These are phyloP conservation scores for Cladophialophora bantiana DNA, from an alignment of 2,329 filamentous ascomycete species.

Conservation along the genomic window DNA sequence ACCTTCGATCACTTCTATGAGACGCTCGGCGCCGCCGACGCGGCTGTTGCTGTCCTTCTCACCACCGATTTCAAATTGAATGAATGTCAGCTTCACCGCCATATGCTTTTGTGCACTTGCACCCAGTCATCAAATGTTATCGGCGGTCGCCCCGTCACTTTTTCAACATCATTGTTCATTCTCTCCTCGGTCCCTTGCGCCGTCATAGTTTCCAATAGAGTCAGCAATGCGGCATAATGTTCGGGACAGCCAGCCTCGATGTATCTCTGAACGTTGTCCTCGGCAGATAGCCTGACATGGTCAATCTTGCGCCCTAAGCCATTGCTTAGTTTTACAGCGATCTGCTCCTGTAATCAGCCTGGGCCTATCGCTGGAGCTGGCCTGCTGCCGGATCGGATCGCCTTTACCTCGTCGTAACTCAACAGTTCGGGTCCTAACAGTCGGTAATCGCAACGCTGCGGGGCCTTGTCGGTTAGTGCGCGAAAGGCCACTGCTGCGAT, in stretches of 20 bases:
- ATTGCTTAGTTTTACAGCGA: constrained; percentile 2
- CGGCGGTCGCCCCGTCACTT: constrained; percentile 47
- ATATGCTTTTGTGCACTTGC: constrained; percentile 10
- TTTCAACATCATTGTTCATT: constrained; percentile 46
- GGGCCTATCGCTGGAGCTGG: neutral
- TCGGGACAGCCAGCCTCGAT: constrained; percentile 4
- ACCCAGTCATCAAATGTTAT: constrained; percentile 41
- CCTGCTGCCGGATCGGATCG: neutral
- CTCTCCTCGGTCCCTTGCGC: constrained; percentile 48
- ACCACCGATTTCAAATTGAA: neutral
- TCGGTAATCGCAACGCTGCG: constrained; percentile 40
- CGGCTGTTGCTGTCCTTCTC: neutral
- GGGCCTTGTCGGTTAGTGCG: constrained; percentile 27
- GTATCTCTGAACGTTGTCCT: constrained; percentile 5
- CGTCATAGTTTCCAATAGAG: constrained; percentile 43
- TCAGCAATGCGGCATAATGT: constrained; percentile 44
- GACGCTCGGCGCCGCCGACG: neutral
- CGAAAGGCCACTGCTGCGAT: constrained; percentile 35
- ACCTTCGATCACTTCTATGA: neutral
- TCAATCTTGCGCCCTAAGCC: constrained; percentile 5
- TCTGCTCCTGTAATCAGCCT: neutral
- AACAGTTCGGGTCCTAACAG: constrained; percentile 50
- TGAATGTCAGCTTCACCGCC: neutral
- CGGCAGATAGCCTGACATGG: constrained; percentile 6
- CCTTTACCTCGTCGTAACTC: constrained; percentile 42